Evolutionary conservation across 306 rosid genomes (phyloP).

Genomic region (Bauhinia variegata): DNA sequence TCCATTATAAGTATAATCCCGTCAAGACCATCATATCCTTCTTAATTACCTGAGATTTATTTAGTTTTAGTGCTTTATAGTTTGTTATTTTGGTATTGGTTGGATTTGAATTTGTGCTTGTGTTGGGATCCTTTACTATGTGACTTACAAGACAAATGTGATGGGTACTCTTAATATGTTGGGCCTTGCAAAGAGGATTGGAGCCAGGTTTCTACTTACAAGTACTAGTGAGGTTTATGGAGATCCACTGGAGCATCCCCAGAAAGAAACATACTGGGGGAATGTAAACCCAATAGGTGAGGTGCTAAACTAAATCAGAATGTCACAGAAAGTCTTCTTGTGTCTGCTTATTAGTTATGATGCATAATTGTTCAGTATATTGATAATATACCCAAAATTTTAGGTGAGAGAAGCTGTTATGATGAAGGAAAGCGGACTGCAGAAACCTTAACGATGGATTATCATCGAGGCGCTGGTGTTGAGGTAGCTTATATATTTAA

Average conservation of each 20-base stretch:
- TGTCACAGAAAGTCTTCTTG: conserved; percentile 5
- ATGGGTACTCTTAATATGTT: conserved; percentile 97
- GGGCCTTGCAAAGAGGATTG: conserved; percentile 95
- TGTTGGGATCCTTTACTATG: conserved; percentile 54
- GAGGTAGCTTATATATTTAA: conserved; percentile 67
- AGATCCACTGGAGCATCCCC: conserved; percentile 97
- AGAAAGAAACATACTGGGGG: conserved; percentile 97
- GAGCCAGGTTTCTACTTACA: conserved; percentile 89
- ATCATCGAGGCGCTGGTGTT: conserved; percentile 94
- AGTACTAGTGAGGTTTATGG: conserved; percentile 99
- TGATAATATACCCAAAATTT: conserved; percentile 10
- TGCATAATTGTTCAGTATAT: not conserved
- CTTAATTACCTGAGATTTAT: not conserved
- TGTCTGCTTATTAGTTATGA: not conserved
- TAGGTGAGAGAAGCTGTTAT: conserved; percentile 96
- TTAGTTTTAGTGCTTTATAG: not conserved
- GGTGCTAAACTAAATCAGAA: conserved; percentile 21
- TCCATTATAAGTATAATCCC: conserved; percentile 89
- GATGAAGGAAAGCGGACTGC: conserved; percentile 99
- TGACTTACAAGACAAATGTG: conserved; percentile 93
- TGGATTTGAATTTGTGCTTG: not conserved
- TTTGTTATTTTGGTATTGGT: conserved; percentile 1
- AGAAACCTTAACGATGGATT: conserved; percentile 92
- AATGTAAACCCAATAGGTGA: conserved; percentile 97
- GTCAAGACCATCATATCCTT: conserved; percentile 95